Conservation (phyloP, 2,329 filamentous ascomycete species). For the Alternaria dauci region DNA sequence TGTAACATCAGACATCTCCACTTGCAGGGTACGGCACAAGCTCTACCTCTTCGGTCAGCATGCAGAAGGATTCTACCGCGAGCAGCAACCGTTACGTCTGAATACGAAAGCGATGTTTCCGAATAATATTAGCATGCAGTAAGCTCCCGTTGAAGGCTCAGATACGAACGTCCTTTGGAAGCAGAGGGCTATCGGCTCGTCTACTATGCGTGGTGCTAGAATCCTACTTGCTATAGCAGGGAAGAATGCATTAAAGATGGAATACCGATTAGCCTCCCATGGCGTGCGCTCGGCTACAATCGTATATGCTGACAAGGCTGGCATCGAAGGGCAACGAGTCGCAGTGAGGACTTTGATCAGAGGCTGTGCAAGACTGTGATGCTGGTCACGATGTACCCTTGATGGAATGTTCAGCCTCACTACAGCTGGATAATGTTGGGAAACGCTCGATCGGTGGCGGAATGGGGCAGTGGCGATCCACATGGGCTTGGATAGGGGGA, state of each 20-base stretch:
- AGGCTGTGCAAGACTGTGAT: background rate
- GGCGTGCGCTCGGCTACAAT: background rate
- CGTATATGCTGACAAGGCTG: background rate
- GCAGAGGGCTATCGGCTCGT: background rate
- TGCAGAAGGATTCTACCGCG: background rate
- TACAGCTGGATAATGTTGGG: constrained; percentile 1
- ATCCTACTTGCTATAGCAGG: background rate
- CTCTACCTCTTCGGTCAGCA: background rate
- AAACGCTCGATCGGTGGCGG: constrained; percentile 3
- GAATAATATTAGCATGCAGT: background rate
- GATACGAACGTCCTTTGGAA: background rate
- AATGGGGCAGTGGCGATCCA: constrained; percentile 1
- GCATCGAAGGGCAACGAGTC: background rate
- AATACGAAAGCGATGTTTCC: background rate
- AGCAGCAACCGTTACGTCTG: background rate
- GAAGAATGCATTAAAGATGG: background rate
- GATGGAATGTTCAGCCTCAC: background rate
- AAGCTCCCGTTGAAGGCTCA: background rate
- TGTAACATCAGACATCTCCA: background rate
- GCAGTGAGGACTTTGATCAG: background rate
- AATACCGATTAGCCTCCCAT: background rate
- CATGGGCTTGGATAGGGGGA: constrained; percentile 1
- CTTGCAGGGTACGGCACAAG: background rate
- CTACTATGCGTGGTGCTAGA: background rate
- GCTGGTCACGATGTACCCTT: background rate